phyloP scores from a whole-genome alignment of 75 land plant genomes.

The Isoetes taiwanensis region DNA sequence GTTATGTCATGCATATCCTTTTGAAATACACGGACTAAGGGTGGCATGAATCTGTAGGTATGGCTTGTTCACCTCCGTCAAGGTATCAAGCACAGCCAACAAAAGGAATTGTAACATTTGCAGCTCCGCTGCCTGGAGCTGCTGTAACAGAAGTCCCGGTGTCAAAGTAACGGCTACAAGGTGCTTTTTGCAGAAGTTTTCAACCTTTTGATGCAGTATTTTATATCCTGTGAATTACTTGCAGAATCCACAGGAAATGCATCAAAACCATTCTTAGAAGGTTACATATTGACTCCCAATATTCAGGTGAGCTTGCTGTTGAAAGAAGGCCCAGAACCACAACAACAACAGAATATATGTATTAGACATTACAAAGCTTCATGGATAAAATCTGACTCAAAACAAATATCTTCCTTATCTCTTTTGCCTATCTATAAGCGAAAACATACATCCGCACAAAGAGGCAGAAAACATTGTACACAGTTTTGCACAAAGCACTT shows the following conservation, averaged over 20 bases:
- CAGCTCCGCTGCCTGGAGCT: slow-evolving; percentile 42
- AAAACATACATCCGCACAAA: too few relatives aligned
- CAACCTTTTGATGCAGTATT: slow-evolving; percentile 22
- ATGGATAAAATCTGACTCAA: too few relatives aligned
- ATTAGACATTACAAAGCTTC: too few relatives aligned
- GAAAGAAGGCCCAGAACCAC: slow-evolving; percentile 68
- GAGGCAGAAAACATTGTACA: too few relatives aligned
- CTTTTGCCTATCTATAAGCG: too few relatives aligned
- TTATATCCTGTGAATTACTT: slow-evolving; percentile 59
- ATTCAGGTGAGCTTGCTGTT: slow-evolving; percentile 80
- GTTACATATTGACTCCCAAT: slow-evolving; percentile 82
- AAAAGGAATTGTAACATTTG: slow-evolving; percentile 68
- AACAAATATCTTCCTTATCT: too few relatives aligned
- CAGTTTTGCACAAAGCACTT: too few relatives aligned
- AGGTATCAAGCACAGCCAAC: slow-evolving; percentile 60
- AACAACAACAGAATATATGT: too few relatives aligned
- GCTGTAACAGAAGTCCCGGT: too few relatives aligned
- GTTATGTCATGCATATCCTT: slow-evolving; percentile 63
- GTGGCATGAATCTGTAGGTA: slow-evolving; percentile 47
- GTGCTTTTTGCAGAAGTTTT: too few relatives aligned
- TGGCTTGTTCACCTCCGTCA: slow-evolving; percentile 63
- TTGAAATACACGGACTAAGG: slow-evolving; percentile 84
- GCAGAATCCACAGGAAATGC: slow-evolving; percentile 78
- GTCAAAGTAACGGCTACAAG: slow-evolving; percentile 63
- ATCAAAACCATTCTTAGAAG: slow-evolving; percentile 90